Evolutionary conservation across 345 rosid species (phyloP).

Genomic region (Gynandropsis gynandra): DNA sequence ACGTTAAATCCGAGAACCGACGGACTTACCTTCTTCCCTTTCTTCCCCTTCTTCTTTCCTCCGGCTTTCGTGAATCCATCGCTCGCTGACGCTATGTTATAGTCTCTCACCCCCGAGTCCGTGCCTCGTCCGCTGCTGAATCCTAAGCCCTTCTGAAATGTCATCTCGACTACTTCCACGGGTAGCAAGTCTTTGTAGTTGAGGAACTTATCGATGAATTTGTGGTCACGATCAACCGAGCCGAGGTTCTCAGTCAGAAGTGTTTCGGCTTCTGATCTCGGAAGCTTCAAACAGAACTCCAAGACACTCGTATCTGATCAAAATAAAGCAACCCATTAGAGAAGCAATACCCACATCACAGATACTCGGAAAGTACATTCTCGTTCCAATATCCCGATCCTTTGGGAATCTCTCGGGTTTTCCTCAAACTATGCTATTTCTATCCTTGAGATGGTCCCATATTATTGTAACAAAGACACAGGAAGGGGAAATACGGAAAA

Average conservation of each 20-base stretch:
- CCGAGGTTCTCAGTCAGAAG: slow-evolving; percentile 74
- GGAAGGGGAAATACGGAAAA: not conserved
- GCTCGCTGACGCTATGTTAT: slow-evolving; percentile 19
- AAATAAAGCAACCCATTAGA: not conserved
- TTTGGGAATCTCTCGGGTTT: too few relatives aligned
- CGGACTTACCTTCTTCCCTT: slow-evolving; percentile 83
- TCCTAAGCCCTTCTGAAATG: slow-evolving; percentile 55
- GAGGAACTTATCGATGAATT: slow-evolving; percentile 88
- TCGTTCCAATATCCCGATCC: not conserved
- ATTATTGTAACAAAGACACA: too few relatives aligned
- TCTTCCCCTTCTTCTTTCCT: slow-evolving; percentile 76
- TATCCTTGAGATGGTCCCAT: too few relatives aligned
- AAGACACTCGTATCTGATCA: slow-evolving; percentile 71
- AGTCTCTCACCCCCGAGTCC: slow-evolving; percentile 30
- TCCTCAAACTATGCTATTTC: not conserved
- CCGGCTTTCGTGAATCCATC: slow-evolving; percentile 59
- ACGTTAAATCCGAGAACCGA: slow-evolving; percentile 81
- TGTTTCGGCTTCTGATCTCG: slow-evolving; percentile 84
- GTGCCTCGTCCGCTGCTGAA: slow-evolving; percentile 31
- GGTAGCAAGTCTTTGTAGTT: slow-evolving; percentile 81
- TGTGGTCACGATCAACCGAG: slow-evolving; percentile 56
- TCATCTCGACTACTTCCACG: slow-evolving; percentile 80
- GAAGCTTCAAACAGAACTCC: slow-evolving; percentile 85
- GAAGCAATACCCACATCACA: not conserved
- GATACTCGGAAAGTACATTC: not conserved